Conservation (phyloP, 257 asterid genomes). For the Jacaranda copaia region DNA sequence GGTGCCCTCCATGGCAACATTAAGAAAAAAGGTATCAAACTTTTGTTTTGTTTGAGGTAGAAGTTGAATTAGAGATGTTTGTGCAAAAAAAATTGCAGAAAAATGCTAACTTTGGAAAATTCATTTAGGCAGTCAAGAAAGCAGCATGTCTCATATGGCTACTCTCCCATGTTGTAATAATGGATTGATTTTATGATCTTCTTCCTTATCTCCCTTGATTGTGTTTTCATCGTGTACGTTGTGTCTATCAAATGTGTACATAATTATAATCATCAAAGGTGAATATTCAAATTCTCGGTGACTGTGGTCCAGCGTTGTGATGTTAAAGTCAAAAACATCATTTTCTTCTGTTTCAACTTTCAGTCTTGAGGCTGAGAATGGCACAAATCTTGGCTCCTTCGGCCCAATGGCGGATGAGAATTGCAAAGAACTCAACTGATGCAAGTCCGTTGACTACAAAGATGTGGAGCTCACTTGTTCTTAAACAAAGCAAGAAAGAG, state of each 20-base stretch:
- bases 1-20: not conserved
- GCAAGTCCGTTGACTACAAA: constrained; percentile 66
- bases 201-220: not conserved
- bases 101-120: not conserved
- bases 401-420: constrained; percentile 94
- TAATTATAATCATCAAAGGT: too few relatives aligned
- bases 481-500: constrained; percentile 73
- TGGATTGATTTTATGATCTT: not conserved
- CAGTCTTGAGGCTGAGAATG: constrained; percentile 61
- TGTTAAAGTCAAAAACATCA: not conserved
- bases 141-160: not conserved
- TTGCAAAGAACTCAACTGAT: constrained; percentile 61
- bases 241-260: not conserved
- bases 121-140: not conserved
- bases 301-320: not conserved
- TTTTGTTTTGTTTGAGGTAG: not conserved
- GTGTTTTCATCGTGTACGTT: not conserved
- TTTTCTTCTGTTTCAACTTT: constrained; percentile 21
- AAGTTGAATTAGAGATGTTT: not conserved
- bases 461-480: constrained; percentile 74
- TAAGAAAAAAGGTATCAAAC: not conserved
- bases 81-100: not conserved
- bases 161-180: not conserved
- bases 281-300: not conserved
- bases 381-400: constrained; percentile 97